These are phyloP conservation scores for Tuber aestivum DNA, from an alignment of 495 filamentous ascomycete genomes.

Conservation along the genomic window DNA sequence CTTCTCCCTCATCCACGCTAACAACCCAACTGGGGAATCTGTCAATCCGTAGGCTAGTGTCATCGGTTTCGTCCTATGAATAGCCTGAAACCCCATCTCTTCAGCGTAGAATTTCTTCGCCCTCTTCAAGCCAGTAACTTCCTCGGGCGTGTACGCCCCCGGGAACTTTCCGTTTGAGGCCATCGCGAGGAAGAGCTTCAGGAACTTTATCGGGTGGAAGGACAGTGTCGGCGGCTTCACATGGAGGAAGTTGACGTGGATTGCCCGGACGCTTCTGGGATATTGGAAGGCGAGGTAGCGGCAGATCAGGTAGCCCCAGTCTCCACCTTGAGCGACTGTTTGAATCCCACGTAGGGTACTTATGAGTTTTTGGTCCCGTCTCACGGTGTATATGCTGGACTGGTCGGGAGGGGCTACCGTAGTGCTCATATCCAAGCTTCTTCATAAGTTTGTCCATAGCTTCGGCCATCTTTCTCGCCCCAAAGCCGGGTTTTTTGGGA, in stretches of 20 bases:
- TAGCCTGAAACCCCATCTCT: constrained; percentile 1
- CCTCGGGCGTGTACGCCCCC: constrained; percentile 20
- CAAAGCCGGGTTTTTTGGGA: constrained; percentile 53
- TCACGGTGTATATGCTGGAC: neutral
- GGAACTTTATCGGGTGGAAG: constrained; percentile 9
- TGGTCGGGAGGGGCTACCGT: constrained; percentile 40
- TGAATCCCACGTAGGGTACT: neutral
- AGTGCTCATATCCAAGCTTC: constrained; percentile 59
- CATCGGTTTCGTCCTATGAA: constrained; percentile 53
- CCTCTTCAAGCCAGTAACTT: constrained; percentile 19
- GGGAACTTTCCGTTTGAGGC: constrained; percentile 6
- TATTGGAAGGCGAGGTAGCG: constrained; percentile 54
- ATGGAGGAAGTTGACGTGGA: constrained; percentile 57
- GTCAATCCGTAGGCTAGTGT: constrained; percentile 54
- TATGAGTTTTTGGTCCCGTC: neutral
- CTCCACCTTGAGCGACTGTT: constrained; percentile 57
- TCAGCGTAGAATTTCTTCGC: neutral
- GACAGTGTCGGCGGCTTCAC: constrained; percentile 42
- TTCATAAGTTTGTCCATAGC: constrained; percentile 62
- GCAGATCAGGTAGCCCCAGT: constrained; percentile 61
- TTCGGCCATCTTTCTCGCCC: constrained; percentile 57
- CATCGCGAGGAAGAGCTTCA: constrained; percentile 6
- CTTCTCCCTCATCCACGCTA: constrained; percentile 66
- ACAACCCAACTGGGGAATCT: constrained; percentile 57
- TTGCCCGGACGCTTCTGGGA: constrained; percentile 53